Conservation (phyloP, 805 yeast species). For the Clavispora vitiphila region DNA sequence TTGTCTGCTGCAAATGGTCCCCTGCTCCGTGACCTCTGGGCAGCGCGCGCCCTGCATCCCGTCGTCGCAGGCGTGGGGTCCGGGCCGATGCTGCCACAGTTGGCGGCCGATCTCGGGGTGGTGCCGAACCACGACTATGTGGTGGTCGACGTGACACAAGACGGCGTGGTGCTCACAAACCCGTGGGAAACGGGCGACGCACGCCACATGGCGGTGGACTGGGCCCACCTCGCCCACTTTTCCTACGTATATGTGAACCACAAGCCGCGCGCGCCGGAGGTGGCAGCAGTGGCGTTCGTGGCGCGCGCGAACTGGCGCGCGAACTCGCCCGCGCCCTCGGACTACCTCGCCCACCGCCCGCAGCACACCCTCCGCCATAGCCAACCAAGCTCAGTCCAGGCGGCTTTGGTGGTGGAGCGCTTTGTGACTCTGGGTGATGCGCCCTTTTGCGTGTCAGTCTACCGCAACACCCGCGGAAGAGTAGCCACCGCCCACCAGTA, state of each 20-base stretch:
- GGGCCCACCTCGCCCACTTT: slow-evolving; percentile 23
- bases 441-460: background rate
- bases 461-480: background rate
- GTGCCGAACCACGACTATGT: slow-evolving; percentile 70
- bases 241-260: slow-evolving; percentile 65
- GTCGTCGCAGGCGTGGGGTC: slow-evolving; percentile 68
- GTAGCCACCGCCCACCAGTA: slow-evolving; percentile 17
- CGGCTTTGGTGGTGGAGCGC: slow-evolving; percentile 1
- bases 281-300: background rate
- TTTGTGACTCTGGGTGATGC: background rate
- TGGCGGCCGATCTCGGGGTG: slow-evolving; percentile 34
- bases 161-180: slow-evolving; percentile 21
- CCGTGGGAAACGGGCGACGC: slow-evolving; percentile 29
- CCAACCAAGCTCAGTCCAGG: background rate
- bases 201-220: slow-evolving; percentile 15
- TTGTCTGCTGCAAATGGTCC: background rate
- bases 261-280: slow-evolving; percentile 36
- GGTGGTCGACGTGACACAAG: slow-evolving; percentile 23
- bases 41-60: slow-evolving; percentile 25
- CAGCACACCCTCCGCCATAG: slow-evolving; percentile 14
- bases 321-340: background rate
- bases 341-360: background rate
- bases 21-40: slow-evolving; percentile 19
- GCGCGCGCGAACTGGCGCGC: background rate
- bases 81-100: slow-evolving; percentile 35